Conservation (phyloP, 75 land plant species). For the Cupressus sempervirens region DNA sequence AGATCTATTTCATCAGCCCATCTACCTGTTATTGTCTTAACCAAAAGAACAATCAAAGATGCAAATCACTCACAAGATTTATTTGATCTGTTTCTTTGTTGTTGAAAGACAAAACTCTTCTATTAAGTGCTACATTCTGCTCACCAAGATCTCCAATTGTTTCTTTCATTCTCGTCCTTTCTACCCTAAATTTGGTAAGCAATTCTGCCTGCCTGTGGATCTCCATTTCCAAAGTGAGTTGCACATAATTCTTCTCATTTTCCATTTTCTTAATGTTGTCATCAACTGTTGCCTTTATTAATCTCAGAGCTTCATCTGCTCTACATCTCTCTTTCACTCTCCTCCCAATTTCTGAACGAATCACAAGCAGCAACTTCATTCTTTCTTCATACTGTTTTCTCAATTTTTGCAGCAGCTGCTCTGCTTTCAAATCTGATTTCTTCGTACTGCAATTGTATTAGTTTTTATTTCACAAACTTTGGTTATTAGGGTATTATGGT, state of each 20-base stretch:
- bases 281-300: conserved; percentile 39
- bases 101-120: conserved; percentile 53
- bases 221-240: conserved; percentile 47
- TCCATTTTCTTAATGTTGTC: conserved; percentile 43
- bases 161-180: conserved; percentile 64
- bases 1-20: too few species aligned
- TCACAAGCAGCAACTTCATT: conserved; percentile 46
- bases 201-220: conserved; percentile 59
- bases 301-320: conserved; percentile 38
- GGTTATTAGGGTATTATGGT: too few species aligned
- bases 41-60: too few species aligned
- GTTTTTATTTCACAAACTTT: neutral
- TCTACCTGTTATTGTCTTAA: too few species aligned
- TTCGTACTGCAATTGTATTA: conserved; percentile 1
- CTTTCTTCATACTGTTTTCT: conserved; percentile 44
- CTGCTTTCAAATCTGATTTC: conserved; percentile 12
- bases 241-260: conserved; percentile 65
- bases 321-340: conserved; percentile 45
- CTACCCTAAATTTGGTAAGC: conserved; percentile 48
- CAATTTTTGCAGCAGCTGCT: conserved; percentile 38
- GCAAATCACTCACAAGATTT: too few species aligned
- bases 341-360: conserved; percentile 39
- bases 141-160: conserved; percentile 73
- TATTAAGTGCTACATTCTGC: conserved; percentile 76
- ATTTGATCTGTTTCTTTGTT: conserved; percentile 30